Base-by-base conservation (phyloP, 768 basidiomycete species). In the Boletus pseudo-olivaceus region DNA sequence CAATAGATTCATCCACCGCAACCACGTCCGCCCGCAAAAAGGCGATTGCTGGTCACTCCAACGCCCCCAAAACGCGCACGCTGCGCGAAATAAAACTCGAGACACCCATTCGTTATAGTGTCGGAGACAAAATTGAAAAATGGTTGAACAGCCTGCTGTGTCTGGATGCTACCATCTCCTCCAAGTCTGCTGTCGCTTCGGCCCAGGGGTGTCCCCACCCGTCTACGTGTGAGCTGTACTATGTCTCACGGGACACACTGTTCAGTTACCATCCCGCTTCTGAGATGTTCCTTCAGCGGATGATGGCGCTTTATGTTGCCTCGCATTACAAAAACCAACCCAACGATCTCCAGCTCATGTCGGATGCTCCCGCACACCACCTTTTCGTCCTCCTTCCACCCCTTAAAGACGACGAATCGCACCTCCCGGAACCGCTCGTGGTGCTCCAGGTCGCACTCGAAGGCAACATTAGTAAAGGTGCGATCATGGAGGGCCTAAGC, bases 261-360 rank as follows among this genome's bases (percentile, higher is more conserved):
- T 99, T 99, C 79, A 93, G 90, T 60, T 98, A 88, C 73, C 94
- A 99, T 67, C 93, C 95, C 4, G 97, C 95, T 8, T 91, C 89
- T n/a, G 97, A 99, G 70, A 80, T 91, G 32, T 99, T 99, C 77
- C 80, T 99, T 29, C 97, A 99, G 72, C 84, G 95, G 34, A 94
- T 98, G 88, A 97, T 98, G 94, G 87, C 92, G 17, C 79, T 98
- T 2, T 99, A 98, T 71, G 96, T 98, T 48, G 92, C 97, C 1
- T 90, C 88, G 47, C 97, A 99, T 69, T 99, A 99, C 77, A 99
- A 99, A 73, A 99, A 98, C 71, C 92, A 95, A 66, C 97, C 97
- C 19, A 98, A 99, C 67, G 97, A 99, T 68, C 79, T 99, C n/a
- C 96, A 98, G 70, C 81, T 99, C 48, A 83, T 98, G 70, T 91